A percentile compares a stretch with the other conserved stretches of the same genome.
These are phyloP conservation scores for Coccomyxa sp. DNA, from an alignment of 139 green algal genomes.

Conservation along the genomic window DNA sequence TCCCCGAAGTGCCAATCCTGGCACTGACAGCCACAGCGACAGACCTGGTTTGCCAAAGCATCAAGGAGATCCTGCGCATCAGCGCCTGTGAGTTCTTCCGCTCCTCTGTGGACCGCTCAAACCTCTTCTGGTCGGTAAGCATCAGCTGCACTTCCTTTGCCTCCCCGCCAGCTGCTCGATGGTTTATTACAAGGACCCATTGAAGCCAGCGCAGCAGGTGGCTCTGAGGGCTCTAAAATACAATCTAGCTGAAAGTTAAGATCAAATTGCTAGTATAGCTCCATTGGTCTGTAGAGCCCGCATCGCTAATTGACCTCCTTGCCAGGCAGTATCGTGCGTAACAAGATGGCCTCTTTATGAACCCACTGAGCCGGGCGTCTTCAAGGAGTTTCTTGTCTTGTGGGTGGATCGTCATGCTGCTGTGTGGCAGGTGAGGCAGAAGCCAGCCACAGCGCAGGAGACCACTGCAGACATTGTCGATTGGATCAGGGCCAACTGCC, in stretches of 20 bases:
- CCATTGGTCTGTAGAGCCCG: no score
- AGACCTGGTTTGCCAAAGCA: constrained; percentile 19
- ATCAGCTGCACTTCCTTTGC: not conserved
- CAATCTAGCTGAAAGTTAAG: not conserved
- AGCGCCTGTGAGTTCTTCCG: constrained; percentile 58
- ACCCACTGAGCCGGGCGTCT: no score
- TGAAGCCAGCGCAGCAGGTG: not conserved
- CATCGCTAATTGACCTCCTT: no score
- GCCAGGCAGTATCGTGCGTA: no score
- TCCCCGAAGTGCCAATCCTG: constrained; percentile 37
- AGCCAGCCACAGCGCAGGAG: constrained; percentile 22
- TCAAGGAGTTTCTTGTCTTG: no score
- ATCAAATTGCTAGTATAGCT: not conserved
- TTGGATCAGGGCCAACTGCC: constrained; percentile 47
- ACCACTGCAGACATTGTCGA: constrained; percentile 32
- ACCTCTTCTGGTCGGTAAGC: constrained; percentile 65
- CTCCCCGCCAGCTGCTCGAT: no score
- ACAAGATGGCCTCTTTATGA: no score
- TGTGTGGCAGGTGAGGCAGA: constrained; percentile 31
- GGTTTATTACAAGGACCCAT: not conserved
- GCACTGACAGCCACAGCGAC: constrained; percentile 51
- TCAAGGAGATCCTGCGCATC: constrained; percentile 41
- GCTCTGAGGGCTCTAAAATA: not conserved
- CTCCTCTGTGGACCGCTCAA: constrained; percentile 61
- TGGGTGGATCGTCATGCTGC: no score